A percentile compares a stretch with the other conserved stretches of the same genome.
phyloP scores from a whole-genome alignment of 202 grass and related monocot species.

The Saccharum hybrid region DNA sequence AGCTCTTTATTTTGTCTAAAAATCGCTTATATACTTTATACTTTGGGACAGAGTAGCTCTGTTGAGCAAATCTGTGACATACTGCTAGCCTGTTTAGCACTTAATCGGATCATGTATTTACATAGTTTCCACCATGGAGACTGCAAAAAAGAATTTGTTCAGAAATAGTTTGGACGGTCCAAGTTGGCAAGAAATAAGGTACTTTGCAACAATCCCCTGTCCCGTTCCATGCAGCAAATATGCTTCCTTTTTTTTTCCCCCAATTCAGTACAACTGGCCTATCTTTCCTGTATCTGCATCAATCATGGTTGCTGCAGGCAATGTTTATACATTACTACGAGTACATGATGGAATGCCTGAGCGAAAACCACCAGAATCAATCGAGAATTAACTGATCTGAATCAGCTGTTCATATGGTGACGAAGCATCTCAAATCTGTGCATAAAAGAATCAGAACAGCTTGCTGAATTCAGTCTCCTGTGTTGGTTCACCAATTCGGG shows the following conservation, averaged over 20 bases:
- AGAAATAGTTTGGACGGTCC: background rate
- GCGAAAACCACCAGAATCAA: conserved; percentile 56
- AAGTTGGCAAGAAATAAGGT: conserved; percentile 19
- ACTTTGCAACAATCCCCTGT: conserved; percentile 31
- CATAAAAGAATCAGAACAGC: conserved; percentile 67
- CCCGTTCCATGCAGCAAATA: conserved; percentile 29
- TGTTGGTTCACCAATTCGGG: conserved; percentile 69
- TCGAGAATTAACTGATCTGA: conserved; percentile 45
- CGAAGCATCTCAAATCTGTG: conserved; percentile 44
- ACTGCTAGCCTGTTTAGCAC: background rate
- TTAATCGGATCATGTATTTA: background rate
- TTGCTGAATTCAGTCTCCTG: conserved; percentile 80
- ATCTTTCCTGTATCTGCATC: conserved; percentile 50
- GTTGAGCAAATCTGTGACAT: background rate
- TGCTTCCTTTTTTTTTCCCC: conserved; percentile 4
- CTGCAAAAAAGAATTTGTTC: background rate
- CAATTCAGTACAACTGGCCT: conserved; percentile 40
- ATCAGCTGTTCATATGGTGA: conserved; percentile 41
- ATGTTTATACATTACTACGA: conserved; percentile 41
- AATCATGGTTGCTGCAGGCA: conserved; percentile 48
- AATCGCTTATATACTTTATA: no score
- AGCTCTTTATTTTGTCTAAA: no score
- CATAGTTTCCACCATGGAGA: background rate
- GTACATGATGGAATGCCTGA: conserved; percentile 43
- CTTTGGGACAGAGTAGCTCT: background rate